These are phyloP conservation scores for Aegilops umbellulata DNA, from an alignment of 176 grass and related monocot genomes.

Conservation along the genomic window DNA sequence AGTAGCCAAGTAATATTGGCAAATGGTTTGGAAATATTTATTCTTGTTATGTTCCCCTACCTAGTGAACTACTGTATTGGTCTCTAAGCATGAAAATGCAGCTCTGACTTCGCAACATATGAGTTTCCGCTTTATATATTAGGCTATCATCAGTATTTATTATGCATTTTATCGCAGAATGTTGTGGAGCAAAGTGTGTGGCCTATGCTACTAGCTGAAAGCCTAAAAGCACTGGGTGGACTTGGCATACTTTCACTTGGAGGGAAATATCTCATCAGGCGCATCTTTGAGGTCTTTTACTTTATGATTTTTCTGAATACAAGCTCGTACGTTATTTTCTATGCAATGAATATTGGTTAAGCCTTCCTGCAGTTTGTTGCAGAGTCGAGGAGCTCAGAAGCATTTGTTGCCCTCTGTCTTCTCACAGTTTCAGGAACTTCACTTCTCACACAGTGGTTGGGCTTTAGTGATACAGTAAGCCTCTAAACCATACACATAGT, in stretches of 20 bases:
- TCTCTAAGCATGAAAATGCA: not conserved
- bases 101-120: not conserved
- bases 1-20: not conserved
- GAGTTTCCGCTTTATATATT: constrained; percentile 1
- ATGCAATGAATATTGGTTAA: not conserved
- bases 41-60: not conserved
- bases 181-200: constrained; percentile 67
- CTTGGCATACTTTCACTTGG: constrained; percentile 95
- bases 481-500: constrained; percentile 42
- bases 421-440: constrained; percentile 94
- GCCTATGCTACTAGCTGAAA: constrained; percentile 81
- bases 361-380: constrained; percentile 74
- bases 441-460: constrained; percentile 90
- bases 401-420: constrained; percentile 97
- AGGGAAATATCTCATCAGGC: constrained; percentile 84
- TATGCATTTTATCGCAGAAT: constrained; percentile 46
- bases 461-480: constrained; percentile 96
- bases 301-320: constrained; percentile 4
- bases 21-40: not conserved
- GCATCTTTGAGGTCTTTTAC: constrained; percentile 79
- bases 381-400: constrained; percentile 97
- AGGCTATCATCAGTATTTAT: constrained; percentile 10
- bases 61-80: not conserved
- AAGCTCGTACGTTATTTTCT: not conserved
- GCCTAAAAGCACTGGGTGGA: constrained; percentile 92